Evolutionary conservation across 2,329 filamentous ascomycete species (phyloP), one percentile per base, ranked within the genome.

Genomic region (Cercospora canescens): DNA sequence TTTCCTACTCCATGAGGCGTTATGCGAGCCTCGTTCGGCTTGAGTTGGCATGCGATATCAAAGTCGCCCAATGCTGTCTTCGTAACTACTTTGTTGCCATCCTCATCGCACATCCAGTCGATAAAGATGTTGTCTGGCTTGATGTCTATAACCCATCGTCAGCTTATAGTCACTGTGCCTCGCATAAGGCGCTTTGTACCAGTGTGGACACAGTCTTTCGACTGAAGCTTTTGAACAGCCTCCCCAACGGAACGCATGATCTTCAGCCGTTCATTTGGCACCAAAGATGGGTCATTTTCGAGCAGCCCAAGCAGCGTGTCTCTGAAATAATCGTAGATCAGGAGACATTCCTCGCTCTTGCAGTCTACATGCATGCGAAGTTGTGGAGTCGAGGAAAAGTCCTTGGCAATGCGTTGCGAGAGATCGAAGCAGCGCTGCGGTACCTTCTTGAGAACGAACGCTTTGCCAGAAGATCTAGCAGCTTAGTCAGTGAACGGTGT

Each of bases 51-150:
- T 69, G 75, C 72, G 60, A 77, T 70, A 65, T 80, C 76, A 58
- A 80, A 79, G 70, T 81, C 75, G 35, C 78, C 78, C 32, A 80
- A 70, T 28, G 69, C 74, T 24, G 74, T 77, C 64, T 76, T 66
- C 37, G 70, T 79, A 64, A 79, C 72, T 66, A 61, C 71, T 69
- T 76, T 73, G 32, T 69, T 75, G 61, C 75, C 75, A 35, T 78
- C 69, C 62, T 79, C 50, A 24, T 54, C 75, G 64, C 62, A 65
- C 58, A 69, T 76, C 74, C 74, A 80, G 65, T 80, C 74, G 21
- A 80, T 63, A 9, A 80, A 69, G 57, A 80, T 75, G 63, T 80
- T 79, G 60, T 80, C 76, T 24, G 76, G 77, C 68, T 80, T 80
- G n/a, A 80, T 69, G 73, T 81, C 79, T 80, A 63, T 60, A 4